These are phyloP conservation scores for Caryopteris hybrid DNA, from an alignment of 305 asterid species.

Conservation along the genomic window DNA sequence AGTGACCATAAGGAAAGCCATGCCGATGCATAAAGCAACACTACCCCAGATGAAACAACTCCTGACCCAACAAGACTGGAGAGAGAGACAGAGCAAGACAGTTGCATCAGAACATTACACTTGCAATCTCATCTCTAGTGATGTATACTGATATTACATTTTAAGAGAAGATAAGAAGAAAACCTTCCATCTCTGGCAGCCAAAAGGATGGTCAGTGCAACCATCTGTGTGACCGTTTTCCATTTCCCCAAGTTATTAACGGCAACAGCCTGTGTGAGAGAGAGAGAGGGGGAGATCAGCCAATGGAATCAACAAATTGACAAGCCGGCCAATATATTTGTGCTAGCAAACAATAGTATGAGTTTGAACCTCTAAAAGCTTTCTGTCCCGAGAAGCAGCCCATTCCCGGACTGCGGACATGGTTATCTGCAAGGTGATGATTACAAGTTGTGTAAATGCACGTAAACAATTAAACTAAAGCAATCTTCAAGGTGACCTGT, in stretches of 20 bases:
- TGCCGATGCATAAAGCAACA: slow-evolving; percentile 77
- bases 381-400: slow-evolving; percentile 95
- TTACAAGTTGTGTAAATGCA: slow-evolving; percentile 8
- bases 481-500: too few species aligned
- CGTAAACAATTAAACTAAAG: background rate
- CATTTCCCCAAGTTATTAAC: slow-evolving; percentile 93
- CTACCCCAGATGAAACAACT: slow-evolving; percentile 65
- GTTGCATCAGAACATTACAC: slow-evolving; percentile 9
- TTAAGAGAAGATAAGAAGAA: slow-evolving; percentile 2
- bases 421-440: slow-evolving; percentile 61
- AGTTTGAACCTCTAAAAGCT: slow-evolving; percentile 69
- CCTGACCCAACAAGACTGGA: slow-evolving; percentile 63
- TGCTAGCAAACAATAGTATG: slow-evolving; percentile 6
- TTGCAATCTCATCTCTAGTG: slow-evolving; percentile 2
- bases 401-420: slow-evolving; percentile 99
- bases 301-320: slow-evolving; percentile 9
- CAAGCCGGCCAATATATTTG: background rate
- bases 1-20: slow-evolving; percentile 89
- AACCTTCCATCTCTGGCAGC: slow-evolving; percentile 87
- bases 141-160: background rate
- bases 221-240: slow-evolving; percentile 97
- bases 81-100: slow-evolving; percentile 9
- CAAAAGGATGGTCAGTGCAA: slow-evolving; percentile 69
- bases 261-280: slow-evolving; percentile 69
- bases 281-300: background rate